Percentiles rank a stretch among this genome's conserved stretches.
Evolutionary conservation across 2,329 filamentous ascomycete species (phyloP).

Genomic region (Camillea tinctor): DNA sequence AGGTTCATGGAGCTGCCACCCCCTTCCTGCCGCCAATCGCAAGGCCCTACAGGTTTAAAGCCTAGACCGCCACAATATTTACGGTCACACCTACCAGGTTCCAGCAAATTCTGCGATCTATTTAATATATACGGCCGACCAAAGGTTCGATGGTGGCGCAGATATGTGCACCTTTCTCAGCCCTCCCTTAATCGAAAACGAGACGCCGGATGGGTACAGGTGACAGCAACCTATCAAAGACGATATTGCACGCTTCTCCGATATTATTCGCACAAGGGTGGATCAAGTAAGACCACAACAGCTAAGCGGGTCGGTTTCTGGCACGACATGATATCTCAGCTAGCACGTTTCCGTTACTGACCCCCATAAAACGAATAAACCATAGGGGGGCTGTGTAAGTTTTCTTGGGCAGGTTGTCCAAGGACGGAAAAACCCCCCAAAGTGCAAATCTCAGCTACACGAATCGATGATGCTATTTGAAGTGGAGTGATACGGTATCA

Average conservation of each 20-base stretch:
- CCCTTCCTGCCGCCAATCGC: background rate
- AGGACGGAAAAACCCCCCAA: background rate
- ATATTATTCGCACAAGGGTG: background rate
- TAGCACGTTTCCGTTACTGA: background rate
- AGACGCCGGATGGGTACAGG: background rate
- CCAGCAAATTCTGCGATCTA: background rate
- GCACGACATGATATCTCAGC: background rate
- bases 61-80: background rate
- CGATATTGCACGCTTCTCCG: background rate
- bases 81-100: background rate
- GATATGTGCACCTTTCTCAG: background rate
- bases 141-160: background rate
- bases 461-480: background rate
- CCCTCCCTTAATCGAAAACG: background rate
- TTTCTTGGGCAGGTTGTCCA: background rate
- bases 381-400: background rate
- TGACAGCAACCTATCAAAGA: background rate
- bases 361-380: background rate
- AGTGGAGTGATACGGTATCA: background rate
- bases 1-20: background rate
- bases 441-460: background rate
- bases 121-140: background rate
- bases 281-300: background rate
- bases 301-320: background rate
- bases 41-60: background rate